Conservation (phyloP, 345 rosid species). For the Lumnitzera littorea region DNA sequence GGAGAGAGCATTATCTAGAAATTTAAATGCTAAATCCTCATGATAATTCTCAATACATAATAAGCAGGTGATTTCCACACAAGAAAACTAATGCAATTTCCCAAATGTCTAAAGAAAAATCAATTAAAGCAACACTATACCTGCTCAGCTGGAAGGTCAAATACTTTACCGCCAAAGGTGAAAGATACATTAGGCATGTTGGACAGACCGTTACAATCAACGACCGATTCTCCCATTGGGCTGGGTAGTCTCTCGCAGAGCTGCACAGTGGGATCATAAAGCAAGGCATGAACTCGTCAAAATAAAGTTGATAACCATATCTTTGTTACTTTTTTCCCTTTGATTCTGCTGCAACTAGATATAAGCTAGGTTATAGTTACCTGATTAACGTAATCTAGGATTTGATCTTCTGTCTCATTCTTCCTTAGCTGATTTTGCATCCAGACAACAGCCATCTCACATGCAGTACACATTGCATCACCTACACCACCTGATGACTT, state of each 20-base stretch:
- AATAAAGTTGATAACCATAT: not conserved
- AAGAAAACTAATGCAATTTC: not conserved
- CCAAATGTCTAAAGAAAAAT: not conserved
- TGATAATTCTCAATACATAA: not conserved
- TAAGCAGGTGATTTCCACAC: not conserved
- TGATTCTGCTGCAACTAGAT: not conserved
- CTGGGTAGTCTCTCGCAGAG: slow-evolving; percentile 82
- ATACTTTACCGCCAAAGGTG: slow-evolving; percentile 63
- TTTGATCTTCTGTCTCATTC: slow-evolving; percentile 62
- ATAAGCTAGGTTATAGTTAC: slow-evolving; percentile 14
- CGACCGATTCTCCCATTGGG: slow-evolving; percentile 77
- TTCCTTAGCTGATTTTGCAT: slow-evolving; percentile 70
- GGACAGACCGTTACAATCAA: slow-evolving; percentile 50
- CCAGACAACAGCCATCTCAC: slow-evolving; percentile 94
- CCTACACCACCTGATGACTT: slow-evolving; percentile 35
- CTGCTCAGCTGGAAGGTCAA: slow-evolving; percentile 71
- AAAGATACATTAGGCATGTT: slow-evolving; percentile 76
- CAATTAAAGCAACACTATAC: slow-evolving; percentile 22
- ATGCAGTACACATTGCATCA: slow-evolving; percentile 59
- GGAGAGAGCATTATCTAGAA: not conserved
- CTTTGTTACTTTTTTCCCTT: not conserved
- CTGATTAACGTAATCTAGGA: slow-evolving; percentile 65
- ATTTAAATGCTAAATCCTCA: not conserved
- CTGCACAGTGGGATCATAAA: slow-evolving; percentile 25
- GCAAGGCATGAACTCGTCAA: slow-evolving; percentile 2